phyloP scores from a whole-genome alignment of 306 rosid genomes.

The Gillenia trifoliata region DNA sequence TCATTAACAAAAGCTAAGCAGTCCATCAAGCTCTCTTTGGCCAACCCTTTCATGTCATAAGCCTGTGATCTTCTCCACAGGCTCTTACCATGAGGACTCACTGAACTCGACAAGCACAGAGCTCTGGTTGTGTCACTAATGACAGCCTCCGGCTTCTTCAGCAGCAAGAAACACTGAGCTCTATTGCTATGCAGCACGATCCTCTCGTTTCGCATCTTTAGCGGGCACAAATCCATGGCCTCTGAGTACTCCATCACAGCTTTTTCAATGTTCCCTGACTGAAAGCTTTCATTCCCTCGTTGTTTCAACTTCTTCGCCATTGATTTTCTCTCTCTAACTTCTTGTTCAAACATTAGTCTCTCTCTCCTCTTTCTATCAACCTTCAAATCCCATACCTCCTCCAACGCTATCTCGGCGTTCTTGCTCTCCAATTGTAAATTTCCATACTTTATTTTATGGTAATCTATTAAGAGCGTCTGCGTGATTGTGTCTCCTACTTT shows the following conservation, averaged over 20 bases:
- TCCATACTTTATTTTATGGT: slow-evolving; percentile 60
- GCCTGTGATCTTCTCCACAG: slow-evolving; percentile 78
- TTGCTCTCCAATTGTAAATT: slow-evolving; percentile 34
- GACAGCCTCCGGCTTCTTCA: slow-evolving; percentile 43
- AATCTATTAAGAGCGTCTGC: slow-evolving; percentile 46
- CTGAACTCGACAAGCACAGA: slow-evolving; percentile 43
- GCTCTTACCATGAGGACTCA: slow-evolving; percentile 47
- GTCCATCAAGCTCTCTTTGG: slow-evolving; percentile 63
- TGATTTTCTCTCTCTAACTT: slow-evolving; percentile 37
- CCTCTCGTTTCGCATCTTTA: slow-evolving; percentile 42
- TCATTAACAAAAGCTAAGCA: slow-evolving; percentile 40
- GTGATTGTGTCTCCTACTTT: slow-evolving; percentile 49
- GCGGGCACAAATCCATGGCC: slow-evolving; percentile 44
- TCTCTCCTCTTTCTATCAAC: slow-evolving; percentile 59
- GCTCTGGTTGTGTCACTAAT: slow-evolving; percentile 64
- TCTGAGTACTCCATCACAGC: slow-evolving; percentile 54
- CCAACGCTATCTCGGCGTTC: slow-evolving; percentile 35
- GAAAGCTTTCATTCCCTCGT: slow-evolving; percentile 44
- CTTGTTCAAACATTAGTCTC: slow-evolving; percentile 40
- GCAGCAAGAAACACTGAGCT: slow-evolving; percentile 59
- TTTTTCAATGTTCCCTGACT: slow-evolving; percentile 39
- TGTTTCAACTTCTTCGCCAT: slow-evolving; percentile 30
- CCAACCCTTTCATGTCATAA: slow-evolving; percentile 50
- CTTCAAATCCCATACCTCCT: slow-evolving; percentile 61
- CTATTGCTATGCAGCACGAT: slow-evolving; percentile 64